Percentiles rank a stretch among this genome's conserved stretches.
Evolutionary conservation across 2,329 filamentous ascomycete species (phyloP).

Genomic region (Botryotinia globosa): DNA sequence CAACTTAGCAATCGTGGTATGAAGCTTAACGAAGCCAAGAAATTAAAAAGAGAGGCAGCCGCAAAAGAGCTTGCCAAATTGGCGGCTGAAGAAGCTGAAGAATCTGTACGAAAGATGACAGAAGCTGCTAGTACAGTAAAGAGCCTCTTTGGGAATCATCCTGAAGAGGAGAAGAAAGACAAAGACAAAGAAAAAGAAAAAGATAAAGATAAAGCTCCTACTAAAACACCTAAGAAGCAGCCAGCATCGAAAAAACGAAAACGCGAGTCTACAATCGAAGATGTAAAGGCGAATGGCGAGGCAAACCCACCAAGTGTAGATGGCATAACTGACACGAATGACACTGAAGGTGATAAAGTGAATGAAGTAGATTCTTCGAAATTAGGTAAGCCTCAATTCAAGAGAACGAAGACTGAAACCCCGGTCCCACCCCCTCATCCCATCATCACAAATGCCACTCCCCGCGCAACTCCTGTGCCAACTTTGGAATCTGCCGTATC

Average conservation of each 20-base stretch:
- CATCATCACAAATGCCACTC: conserved; percentile 37
- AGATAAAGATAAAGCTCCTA: conserved; percentile 18
- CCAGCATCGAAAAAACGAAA: conserved; percentile 36
- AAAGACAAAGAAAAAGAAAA: conserved; percentile 19
- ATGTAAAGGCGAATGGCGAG: conserved; percentile 8
- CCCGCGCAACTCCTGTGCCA: conserved; percentile 33
- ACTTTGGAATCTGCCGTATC: conserved; percentile 29
- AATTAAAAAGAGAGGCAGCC: conserved; percentile 72
- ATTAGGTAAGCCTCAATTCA: conserved; percentile 43
- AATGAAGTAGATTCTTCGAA: conserved; percentile 25
- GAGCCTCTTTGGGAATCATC: conserved; percentile 37
- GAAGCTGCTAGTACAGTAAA: conserved; percentile 49
- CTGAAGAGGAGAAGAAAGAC: conserved; percentile 24
- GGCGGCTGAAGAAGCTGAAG: conserved; percentile 61
- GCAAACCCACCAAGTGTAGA: conserved; percentile 21
- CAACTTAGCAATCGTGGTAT: conserved; percentile 69
- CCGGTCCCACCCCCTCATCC: conserved; percentile 49
- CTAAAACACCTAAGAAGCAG: conserved; percentile 29
- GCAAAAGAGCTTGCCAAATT: conserved; percentile 62
- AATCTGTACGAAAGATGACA: conserved; percentile 53
- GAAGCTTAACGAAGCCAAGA: conserved; percentile 77
- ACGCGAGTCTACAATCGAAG: conserved; percentile 31
- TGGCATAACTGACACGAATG: conserved; percentile 28
- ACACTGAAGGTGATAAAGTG: conserved; percentile 19
- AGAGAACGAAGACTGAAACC: conserved; percentile 57